Evolutionary conservation across 176 grass and related monocot species (phyloP), one percentile per base, ranked within the genome.

Genomic region (Stipa capillata): DNA sequence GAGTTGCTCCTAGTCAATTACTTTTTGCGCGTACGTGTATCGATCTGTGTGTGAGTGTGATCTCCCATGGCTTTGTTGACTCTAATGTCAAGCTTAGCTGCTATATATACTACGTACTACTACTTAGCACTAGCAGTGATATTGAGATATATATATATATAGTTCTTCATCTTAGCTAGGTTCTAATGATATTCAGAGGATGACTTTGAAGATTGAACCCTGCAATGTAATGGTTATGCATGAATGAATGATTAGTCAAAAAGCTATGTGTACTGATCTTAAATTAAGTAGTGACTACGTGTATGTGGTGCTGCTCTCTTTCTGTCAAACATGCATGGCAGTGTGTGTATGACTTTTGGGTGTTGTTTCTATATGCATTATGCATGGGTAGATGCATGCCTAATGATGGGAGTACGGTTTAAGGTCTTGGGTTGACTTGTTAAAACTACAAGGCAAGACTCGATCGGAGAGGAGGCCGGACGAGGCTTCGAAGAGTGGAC

Each of bases 31-130:
- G 28, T 55, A 48, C 47, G 42, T 70, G 79, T 71, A 80, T 70
- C 57, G 61, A 2, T 61, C 52, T 39, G 55, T 65, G 62, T 76
- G 77, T 79, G 81, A 44, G 82, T 79, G 77, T 78, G 85, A 88
- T 79, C 87, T 81, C 63, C 53, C 45, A 72, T 79, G 74, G 87
- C 61, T 85, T 80, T 80, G 69, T 85, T 80, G 87, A 89, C 82
- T 85, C 16, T 67, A 58, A 23, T 55, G 87, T 89, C 77, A 81
- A 81, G 55, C 69, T 55, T 84, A 89, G 70, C 62, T 89, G 27
- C 56, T 82, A 77, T 80, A 59, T 70, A 32, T 49, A 63, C 44
- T 45, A 77, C 8, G 34, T 39, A 48, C 35, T 68, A 42, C 4
- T 79, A 23, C 10, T 10, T 69, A 72, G 50, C 71, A 34, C 15